A percentile compares a stretch with the other conserved stretches of the same genome.
These are phyloP conservation scores for Acer saccharum DNA, from an alignment of 345 rosid species.

Conservation along the genomic window DNA sequence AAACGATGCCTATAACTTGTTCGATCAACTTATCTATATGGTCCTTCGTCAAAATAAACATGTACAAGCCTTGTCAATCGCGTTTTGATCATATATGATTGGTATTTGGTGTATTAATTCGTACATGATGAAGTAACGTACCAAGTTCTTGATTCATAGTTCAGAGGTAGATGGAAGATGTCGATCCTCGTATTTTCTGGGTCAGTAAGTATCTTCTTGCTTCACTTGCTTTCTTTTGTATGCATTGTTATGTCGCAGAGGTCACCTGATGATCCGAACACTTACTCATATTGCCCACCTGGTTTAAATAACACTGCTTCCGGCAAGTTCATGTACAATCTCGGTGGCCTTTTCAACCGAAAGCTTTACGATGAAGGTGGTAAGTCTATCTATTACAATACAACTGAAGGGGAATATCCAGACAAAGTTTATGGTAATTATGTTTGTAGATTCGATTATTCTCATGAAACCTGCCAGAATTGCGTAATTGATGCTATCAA, in stretches of 20 bases:
- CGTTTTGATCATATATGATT: no score
- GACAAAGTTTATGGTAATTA: constrained; percentile 9
- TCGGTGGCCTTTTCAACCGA: background rate
- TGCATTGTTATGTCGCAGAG: background rate
- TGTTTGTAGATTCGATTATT: background rate
- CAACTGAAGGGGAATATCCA: background rate
- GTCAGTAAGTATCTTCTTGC: background rate
- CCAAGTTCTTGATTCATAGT: background rate
- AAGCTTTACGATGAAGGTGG: background rate
- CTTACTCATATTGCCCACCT: background rate
- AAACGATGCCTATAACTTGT: no score
- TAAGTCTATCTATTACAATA: background rate
- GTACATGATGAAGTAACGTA: background rate
- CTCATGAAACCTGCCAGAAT: background rate
- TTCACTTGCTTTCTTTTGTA: constrained; percentile 8
- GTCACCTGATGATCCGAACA: background rate
- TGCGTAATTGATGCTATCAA: background rate
- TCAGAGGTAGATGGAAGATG: background rate
- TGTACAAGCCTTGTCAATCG: no score
- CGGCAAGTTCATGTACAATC: background rate
- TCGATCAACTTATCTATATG: no score
- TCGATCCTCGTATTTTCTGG: background rate
- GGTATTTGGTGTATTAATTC: no score
- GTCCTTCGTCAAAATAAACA: no score
- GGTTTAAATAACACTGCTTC: background rate